These are phyloP conservation scores for Secale cereale DNA, from an alignment of 176 grass and related monocot species.

Conservation along the genomic window DNA sequence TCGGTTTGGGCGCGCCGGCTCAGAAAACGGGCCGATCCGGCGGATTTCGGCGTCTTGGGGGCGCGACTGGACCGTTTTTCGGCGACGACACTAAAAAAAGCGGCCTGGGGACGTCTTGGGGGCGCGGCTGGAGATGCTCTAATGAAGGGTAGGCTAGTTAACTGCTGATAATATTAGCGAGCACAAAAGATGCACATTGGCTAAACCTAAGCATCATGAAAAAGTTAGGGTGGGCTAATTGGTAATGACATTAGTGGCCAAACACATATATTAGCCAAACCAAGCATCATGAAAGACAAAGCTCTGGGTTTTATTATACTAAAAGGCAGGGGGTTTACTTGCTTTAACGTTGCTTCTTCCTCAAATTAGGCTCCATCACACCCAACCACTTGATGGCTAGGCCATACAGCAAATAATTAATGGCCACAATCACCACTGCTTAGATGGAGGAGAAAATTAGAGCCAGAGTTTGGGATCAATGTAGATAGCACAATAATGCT, in stretches of 20 bases:
- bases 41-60: too few relatives aligned
- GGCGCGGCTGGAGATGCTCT: too few relatives aligned
- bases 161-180: conserved; percentile 1
- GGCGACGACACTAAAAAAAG: too few relatives aligned
- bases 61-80: too few relatives aligned
- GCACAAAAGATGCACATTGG: conserved; percentile 12
- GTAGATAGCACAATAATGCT: background rate
- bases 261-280: conserved; percentile 17
- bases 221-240: background rate
- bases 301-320: conserved; percentile 26
- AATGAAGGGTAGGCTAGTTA: background rate
- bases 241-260: background rate
- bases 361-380: conserved; percentile 31
- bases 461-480: background rate
- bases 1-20: too few relatives aligned
- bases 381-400: conserved; percentile 8
- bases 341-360: conserved; percentile 37
- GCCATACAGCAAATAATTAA: background rate
- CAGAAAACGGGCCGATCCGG: too few relatives aligned
- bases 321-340: conserved; percentile 20
- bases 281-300: conserved; percentile 36
- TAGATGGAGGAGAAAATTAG: conserved; percentile 1
- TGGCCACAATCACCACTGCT: background rate
- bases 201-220: conserved; percentile 36
- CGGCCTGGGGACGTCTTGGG: too few relatives aligned